Evolutionary conservation across 495 filamentous ascomycete genomes (phyloP), one percentile per base, ranked within the genome.

Genomic region (Aspergillus leporis): DNA sequence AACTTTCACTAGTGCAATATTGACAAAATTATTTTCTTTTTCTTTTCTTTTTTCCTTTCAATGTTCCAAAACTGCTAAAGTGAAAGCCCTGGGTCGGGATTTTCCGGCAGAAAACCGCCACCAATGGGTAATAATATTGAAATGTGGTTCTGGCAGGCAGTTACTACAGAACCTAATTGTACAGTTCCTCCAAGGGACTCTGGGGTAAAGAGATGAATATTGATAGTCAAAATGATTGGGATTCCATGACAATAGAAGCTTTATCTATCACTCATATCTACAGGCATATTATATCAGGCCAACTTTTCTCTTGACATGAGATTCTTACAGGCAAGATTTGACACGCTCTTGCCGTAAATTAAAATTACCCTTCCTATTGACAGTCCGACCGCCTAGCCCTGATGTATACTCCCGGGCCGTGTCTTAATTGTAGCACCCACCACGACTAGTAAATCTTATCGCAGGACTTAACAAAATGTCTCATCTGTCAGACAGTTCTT

Each of bases 21-120:
- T n/a, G 31, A 32, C 13, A 23, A 25, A 31, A 41, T 49, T 21
- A 32, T 8, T 21, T 13, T 51, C 31, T 58, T 58, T 23, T 55
- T 18, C 25, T 19, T 18, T 46, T 16, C 22, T 48, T 38, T 55
- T 48, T 48, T 34, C 46, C 46, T 59, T 47, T 21, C 21, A 21
- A n/a, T 4, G 19, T 23, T 47, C 43, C 25, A 6, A 28, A 3
- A 28, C 3, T 18, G 8, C 40, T 14, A 43, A 47, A n/a, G 23
- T 23, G 41, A 51, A 51, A 14, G 40, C 54, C 56, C 55, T 55
- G 57, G 23, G 50, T 59, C 65, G 65, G 62, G 55, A 61, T 54
- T 61, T 63, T 23, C 60, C 65, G 65, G 62, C 65, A 61, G 60
- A 61, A 61, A 36, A 13, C 28, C 53, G 40, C 23, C 41, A 55